phyloP scores from a whole-genome alignment of 768 basidiomycete species.

The Lactarius indigo region DNA sequence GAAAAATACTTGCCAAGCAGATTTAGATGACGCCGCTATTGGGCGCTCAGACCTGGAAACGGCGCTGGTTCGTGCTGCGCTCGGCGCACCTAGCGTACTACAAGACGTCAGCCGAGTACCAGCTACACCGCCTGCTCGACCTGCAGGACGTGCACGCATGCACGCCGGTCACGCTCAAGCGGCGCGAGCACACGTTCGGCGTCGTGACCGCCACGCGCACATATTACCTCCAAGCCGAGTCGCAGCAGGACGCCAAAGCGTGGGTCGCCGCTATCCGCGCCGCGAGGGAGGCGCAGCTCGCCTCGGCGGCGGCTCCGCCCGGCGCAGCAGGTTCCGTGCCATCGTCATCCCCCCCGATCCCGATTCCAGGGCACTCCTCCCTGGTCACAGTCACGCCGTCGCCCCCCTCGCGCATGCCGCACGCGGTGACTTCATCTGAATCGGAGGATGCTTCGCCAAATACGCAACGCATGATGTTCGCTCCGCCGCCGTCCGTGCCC shows the following conservation, averaged over 20 bases:
- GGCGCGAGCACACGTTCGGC: conserved; percentile 84
- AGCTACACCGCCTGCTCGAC: conserved; percentile 84
- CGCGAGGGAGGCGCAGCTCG: conserved; percentile 60
- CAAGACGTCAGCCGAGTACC: conserved; percentile 93
- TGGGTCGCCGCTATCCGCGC: conserved; percentile 87
- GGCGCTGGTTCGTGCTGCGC: conserved; percentile 95
- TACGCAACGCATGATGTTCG: conserved; percentile 20
- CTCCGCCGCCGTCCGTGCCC: conserved; percentile 31
- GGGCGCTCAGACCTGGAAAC: conserved; percentile 85
- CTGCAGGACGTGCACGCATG: conserved; percentile 87
- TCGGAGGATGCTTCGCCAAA: conserved; percentile 65
- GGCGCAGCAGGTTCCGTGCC: conserved; percentile 20
- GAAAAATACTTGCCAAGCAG: neutral
- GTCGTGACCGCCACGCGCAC: conserved; percentile 88
- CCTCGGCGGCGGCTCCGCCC: conserved; percentile 22
- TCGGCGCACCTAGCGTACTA: conserved; percentile 93
- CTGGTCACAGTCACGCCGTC: conserved; percentile 41
- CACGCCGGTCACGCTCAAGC: conserved; percentile 83
- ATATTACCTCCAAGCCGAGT: conserved; percentile 83
- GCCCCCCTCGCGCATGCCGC: conserved; percentile 43
- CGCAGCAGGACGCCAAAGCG: conserved; percentile 63
- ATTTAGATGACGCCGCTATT: neutral
- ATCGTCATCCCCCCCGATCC: conserved; percentile 48
- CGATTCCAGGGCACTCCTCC: conserved; percentile 41
- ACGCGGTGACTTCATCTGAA: conserved; percentile 68